phyloP scores from a whole-genome alignment of 352 stramenopile genomes.

The Pythium monospermum region DNA sequence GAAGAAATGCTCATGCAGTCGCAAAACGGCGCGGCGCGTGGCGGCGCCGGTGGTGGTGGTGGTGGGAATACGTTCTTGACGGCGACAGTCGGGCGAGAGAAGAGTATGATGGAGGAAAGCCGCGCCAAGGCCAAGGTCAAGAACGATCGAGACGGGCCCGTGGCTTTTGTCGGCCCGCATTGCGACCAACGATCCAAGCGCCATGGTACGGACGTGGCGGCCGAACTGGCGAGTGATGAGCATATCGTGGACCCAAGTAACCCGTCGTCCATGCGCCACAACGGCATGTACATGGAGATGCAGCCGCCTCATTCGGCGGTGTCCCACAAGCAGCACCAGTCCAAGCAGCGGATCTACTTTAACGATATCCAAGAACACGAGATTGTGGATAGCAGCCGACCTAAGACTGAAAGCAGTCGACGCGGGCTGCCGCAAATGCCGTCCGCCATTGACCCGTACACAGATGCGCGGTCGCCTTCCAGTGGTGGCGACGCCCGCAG shows the following conservation, averaged over 20 bases:
- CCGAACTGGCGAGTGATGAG: conserved; percentile 11
- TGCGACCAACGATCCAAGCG: background rate
- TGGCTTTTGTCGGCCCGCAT: conserved; percentile 8
- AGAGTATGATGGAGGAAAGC: conserved; percentile 43
- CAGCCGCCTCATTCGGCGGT: background rate
- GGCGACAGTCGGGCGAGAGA: conserved; percentile 22
- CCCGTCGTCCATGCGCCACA: conserved; percentile 21
- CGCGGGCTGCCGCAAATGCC: too few species aligned
- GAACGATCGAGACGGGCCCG: conserved; percentile 2
- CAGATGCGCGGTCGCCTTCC: background rate
- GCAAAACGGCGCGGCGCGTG: conserved; percentile 27
- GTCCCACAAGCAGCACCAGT: too few species aligned
- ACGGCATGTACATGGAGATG: conserved; percentile 28
- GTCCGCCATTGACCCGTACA: conserved; percentile 10
- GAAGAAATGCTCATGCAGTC: conserved; percentile 56
- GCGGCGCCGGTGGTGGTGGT: too few species aligned
- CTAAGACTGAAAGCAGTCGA: too few species aligned
- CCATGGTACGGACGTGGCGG: background rate
- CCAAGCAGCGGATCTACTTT: conserved; percentile 7
- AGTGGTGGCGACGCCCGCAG: background rate
- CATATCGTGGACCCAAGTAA: conserved; percentile 22
- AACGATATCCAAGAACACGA: conserved; percentile 25
- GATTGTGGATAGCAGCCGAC: conserved; percentile 7
- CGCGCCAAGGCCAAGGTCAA: conserved; percentile 29
- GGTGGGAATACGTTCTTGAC: conserved; percentile 63